These are phyloP conservation scores for Neospora caninum DNA, from an alignment of 169 alveolate genomes.

Conservation along the genomic window DNA sequence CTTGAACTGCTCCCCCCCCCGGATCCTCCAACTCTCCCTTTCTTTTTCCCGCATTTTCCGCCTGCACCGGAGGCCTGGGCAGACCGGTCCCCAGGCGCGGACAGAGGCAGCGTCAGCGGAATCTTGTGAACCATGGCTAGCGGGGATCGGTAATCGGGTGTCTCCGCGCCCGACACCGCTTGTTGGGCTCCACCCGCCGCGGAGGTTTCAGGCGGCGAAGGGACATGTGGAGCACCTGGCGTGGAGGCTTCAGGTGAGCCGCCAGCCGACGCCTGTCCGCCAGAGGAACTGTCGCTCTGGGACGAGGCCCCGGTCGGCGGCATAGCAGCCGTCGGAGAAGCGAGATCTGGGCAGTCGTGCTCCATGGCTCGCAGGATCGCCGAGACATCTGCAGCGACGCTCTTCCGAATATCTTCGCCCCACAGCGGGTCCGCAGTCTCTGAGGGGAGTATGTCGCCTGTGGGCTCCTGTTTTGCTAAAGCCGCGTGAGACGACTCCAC, in stretches of 20 bases:
- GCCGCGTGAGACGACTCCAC: not conserved
- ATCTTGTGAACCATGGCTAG: not conserved
- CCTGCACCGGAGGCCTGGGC: slow-evolving; percentile 38
- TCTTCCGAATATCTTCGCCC: not conserved
- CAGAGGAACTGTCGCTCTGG: not conserved
- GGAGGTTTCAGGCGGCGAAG: not conserved
- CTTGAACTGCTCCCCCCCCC: not conserved
- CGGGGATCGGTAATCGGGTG: not conserved
- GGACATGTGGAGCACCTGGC: not conserved
- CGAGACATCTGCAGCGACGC: not conserved
- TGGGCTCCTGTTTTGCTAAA: not conserved
- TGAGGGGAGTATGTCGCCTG: not conserved
- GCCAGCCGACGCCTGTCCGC: not conserved
- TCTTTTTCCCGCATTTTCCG: not conserved
- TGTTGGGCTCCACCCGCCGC: not conserved
- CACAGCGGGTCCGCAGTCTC: not conserved
- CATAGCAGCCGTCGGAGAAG: not conserved
- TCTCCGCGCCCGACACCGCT: not conserved
- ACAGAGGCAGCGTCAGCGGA: not conserved
- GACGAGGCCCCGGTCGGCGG: not conserved
- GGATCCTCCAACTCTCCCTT: not conserved
- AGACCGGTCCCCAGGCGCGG: not conserved
- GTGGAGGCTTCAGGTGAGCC: not conserved
- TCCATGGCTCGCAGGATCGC: slow-evolving; percentile 9
- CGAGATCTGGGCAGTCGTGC: slow-evolving; percentile 29